A percentile compares a stretch with the other conserved stretches of the same genome.
Conservation (phyloP, 1,284 basidiomycete species). For the Athelia sp. region DNA sequence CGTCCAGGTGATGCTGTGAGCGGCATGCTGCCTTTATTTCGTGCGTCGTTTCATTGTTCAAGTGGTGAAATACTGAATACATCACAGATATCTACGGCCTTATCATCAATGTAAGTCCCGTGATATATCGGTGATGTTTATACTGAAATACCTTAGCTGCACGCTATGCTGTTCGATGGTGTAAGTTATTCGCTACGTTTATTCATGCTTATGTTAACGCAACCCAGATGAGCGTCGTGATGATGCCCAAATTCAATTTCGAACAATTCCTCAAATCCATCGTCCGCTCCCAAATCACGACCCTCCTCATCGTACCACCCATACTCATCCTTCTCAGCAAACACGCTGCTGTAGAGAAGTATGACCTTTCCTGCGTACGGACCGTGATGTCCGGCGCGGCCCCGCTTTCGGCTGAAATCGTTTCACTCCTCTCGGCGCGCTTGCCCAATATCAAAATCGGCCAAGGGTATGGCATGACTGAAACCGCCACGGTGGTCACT, state of each 20-base stretch:
- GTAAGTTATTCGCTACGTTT: constrained; percentile 11
- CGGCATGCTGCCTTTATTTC: constrained; percentile 31
- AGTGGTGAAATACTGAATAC: not conserved
- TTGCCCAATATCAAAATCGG: constrained; percentile 41
- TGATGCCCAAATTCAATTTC: constrained; percentile 52
- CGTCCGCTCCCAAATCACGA: constrained; percentile 45
- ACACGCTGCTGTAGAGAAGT: constrained; percentile 50
- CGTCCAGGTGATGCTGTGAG: constrained; percentile 36
- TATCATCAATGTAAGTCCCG: constrained; percentile 31
- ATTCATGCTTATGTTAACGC: not conserved
- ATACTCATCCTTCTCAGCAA: constrained; percentile 53
- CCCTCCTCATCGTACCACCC: constrained; percentile 45
- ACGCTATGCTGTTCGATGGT: constrained; percentile 35
- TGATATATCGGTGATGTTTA: not conserved
- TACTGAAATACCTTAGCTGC: constrained; percentile 24
- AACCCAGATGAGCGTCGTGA: constrained; percentile 34
- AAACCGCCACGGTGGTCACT: not conserved
- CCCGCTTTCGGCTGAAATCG: constrained; percentile 53
- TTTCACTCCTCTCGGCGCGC: constrained; percentile 35
- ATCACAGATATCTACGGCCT: constrained; percentile 47
- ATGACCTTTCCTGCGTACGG: constrained; percentile 47
- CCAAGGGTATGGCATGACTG: constrained; percentile 47
- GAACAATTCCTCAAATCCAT: constrained; percentile 47
- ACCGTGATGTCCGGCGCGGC: constrained; percentile 57
- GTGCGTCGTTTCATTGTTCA: constrained; percentile 16